A percentile compares a stretch with the other conserved stretches of the same genome.
phyloP scores from a whole-genome alignment of 1,139 yeast genomes.

The Candida sp. region DNA sequence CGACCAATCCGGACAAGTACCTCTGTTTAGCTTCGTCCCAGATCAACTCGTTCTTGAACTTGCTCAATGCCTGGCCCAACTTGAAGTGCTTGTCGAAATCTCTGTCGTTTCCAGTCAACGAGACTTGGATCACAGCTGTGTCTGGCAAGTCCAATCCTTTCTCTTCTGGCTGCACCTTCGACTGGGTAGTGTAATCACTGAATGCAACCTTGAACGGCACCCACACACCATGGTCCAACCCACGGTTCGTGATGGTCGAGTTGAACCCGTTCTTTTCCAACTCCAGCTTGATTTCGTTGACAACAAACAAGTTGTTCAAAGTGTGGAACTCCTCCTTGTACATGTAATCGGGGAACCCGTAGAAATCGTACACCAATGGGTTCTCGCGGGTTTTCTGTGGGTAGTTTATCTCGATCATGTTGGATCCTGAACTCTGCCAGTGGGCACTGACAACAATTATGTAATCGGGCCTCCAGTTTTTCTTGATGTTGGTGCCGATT shows the following conservation, averaged over 20 bases:
- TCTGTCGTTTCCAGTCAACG: slow-evolving; percentile 53
- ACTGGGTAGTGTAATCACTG: slow-evolving; percentile 39
- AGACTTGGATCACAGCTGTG: slow-evolving; percentile 60
- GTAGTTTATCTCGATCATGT: slow-evolving; percentile 52
- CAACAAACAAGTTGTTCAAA: slow-evolving; percentile 41
- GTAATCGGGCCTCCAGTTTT: slow-evolving; percentile 61
- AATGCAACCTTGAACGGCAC: slow-evolving; percentile 79
- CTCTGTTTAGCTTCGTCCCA: slow-evolving; percentile 32
- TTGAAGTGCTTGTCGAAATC: slow-evolving; percentile 53
- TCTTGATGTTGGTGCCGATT: slow-evolving; percentile 55
- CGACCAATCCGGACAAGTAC: slow-evolving; percentile 48
- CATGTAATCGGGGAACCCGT: slow-evolving; percentile 69
- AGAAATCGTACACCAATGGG: slow-evolving; percentile 69
- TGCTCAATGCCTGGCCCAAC: slow-evolving; percentile 58
- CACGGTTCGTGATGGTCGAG: slow-evolving; percentile 52
- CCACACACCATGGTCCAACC: slow-evolving; percentile 86
- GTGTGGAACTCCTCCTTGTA: slow-evolving; percentile 67
- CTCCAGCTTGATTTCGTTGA: slow-evolving; percentile 45
- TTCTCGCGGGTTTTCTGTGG: slow-evolving; percentile 30
- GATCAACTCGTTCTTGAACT: slow-evolving; percentile 49
- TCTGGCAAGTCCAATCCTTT: slow-evolving; percentile 54
- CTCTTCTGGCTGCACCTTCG: slow-evolving; percentile 17
- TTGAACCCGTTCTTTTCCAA: slow-evolving; percentile 48
- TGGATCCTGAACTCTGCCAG: slow-evolving; percentile 59
- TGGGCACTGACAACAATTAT: slow-evolving; percentile 75